Evolutionary conservation across 495 filamentous ascomycete genomes (phyloP), one percentile per base, ranked within the genome.

Genomic region (Penicillium daleae): DNA sequence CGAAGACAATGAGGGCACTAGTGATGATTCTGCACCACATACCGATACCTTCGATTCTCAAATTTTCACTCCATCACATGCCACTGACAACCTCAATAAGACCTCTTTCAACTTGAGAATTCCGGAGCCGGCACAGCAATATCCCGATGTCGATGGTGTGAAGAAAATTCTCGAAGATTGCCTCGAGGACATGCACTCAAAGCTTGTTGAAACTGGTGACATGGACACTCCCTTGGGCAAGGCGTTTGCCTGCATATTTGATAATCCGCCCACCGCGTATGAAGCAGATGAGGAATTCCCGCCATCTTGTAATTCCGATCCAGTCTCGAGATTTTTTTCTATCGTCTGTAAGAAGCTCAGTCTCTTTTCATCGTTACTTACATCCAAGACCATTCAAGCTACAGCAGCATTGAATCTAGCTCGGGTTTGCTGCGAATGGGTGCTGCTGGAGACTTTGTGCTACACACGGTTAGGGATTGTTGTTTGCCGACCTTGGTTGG

Each of bases 341-440:
- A 13, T 49, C 6, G 19, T 49, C 26, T 49, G 46, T 49, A 49
- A 21, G 19, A 49, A 49, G 46, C 19, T 49, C n/a, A 49, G 46
- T 22, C 17, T 49, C 1, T 22, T 49, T 22, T 49, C 19, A 22
- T 49, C 46, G 4, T 21, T 15, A 21, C 46, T 49, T 6, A 49
- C 46, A 2, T 22, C 46, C 17, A 49, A 49, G 19, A 49, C 46
- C 3, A 26, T 49, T 49, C 21, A 49, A 49, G 46, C n/a, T 21
- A 21, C 19, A 24, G 39, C 15, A 53, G 50, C 12, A 32, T 29
- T 53, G 50, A 32, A 53, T 21, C 27, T 53, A 31, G 12, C n/a
- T 17, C 50, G 50, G 24, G 24, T 53, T 21, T 53, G 50, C n/a
- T 53, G 50, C n/a, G 50, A 53, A 32, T 53, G 50, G 50, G 31